phyloP scores from a whole-genome alignment of 768 basidiomycete genomes.

The Mycena filopes region DNA sequence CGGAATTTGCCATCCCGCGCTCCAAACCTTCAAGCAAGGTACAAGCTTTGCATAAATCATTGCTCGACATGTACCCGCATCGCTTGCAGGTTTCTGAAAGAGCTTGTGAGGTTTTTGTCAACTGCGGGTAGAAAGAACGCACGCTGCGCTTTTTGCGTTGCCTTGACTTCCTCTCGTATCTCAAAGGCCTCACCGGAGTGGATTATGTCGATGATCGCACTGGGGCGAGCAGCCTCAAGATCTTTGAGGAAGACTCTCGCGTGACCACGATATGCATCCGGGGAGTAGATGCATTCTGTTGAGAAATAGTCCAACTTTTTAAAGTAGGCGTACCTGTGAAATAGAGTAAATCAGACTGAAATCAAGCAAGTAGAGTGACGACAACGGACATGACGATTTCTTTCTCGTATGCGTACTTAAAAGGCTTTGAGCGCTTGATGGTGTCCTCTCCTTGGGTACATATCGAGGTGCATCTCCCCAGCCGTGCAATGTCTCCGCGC shows the following conservation, averaged over 20 bases:
- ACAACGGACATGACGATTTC: constrained; percentile 93
- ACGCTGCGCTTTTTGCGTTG: constrained; percentile 88
- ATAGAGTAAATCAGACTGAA: not conserved
- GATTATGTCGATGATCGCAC: constrained; percentile 97
- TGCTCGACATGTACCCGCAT: constrained; percentile 96
- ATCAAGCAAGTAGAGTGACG: not conserved
- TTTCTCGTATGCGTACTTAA: constrained; percentile 99
- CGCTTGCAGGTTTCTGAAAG: constrained; percentile 84
- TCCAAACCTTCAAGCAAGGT: constrained; percentile 91
- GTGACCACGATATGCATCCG: constrained; percentile 98
- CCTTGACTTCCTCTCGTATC: constrained; percentile 85
- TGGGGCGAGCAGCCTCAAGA: constrained; percentile 92
- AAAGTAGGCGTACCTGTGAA: constrained; percentile 94
- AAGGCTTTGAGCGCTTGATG: constrained; percentile 97
- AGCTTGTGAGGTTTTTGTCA: constrained; percentile 21
- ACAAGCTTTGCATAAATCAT: constrained; percentile 96
- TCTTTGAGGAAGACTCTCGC: constrained; percentile 95
- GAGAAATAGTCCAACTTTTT: constrained; percentile 99
- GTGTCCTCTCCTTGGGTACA: constrained; percentile 97
- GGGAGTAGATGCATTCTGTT: constrained; percentile 99
- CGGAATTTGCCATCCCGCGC: constrained; percentile 75
- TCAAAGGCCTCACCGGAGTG: constrained; percentile 96
- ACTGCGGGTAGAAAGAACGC: constrained; percentile 43
- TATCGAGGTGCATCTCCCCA: constrained; percentile 93
- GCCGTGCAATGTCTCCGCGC: constrained; percentile 95